Base-by-base conservation (phyloP, 345 rosid genomes). In the Populus simonii region DNA sequence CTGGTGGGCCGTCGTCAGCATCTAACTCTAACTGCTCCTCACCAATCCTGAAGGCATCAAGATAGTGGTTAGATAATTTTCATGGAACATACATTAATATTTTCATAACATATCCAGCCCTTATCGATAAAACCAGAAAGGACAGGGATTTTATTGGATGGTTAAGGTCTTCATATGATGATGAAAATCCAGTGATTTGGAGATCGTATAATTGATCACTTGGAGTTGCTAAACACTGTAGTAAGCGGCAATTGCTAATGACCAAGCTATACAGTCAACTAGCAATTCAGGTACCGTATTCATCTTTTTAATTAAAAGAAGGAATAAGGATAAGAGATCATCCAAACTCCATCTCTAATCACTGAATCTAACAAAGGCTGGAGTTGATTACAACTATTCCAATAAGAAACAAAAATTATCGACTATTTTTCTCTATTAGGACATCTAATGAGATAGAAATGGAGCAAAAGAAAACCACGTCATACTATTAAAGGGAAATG, bases 1-100 rank as follows among this genome's bases (percentile, higher is more conserved):
- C 97, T 0, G 95, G 91, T 47, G 98, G 93, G 68, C 97, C 97
- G 76, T 90, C 96, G 45, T 92, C 92, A 3, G 91, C 93, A 82
- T 91, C 96, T 68, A 92, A 83, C 80, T 89, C 92, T 71, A 88
- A 74, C 84, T 92, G 96, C 85, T 92, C 98, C 65, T 92, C 93
- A 63, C 97, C 93, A 8, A 94, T 89, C 89, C 97, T 91, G 80
- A 66, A 76, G 7, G 33, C 43, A 78, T 45, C 18, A 53, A 15
- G 20, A 57, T 22, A 22, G 5, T 61, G 75, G 73, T 80, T 31
- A 47, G 57, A 68, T 41, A 16, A 47, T 57, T n/a, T 57, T 57
- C 12, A 9, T n/a, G 15, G 22, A 57, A n/a, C 15, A 10, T 16
- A 51, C 22, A 51, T 9, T 57, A 9, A n/a, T 57, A 57, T 9